Conservation (phyloP, 768 basidiomycete genomes). For the Kwoniella botswanensis region DNA sequence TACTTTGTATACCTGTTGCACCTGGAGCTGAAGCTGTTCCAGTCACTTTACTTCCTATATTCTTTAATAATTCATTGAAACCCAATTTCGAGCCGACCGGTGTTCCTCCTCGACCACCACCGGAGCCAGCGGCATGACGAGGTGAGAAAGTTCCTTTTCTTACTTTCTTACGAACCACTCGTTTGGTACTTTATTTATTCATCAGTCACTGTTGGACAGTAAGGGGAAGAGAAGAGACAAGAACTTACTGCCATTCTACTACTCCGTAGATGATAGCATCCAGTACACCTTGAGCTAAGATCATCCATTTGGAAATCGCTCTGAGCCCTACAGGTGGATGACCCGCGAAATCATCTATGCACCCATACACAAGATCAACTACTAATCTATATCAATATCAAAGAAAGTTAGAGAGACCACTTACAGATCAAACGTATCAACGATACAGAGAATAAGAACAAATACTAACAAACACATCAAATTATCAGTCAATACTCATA, state of each 20-base stretch:
- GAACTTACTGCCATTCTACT: constrained; percentile 58
- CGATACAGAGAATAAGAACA: constrained; percentile 57
- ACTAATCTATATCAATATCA: neutral
- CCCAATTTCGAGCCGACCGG: neutral
- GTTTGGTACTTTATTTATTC: constrained; percentile 42
- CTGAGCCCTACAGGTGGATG: constrained; percentile 41
- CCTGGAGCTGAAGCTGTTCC: neutral
- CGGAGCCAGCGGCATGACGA: neutral
- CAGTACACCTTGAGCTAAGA: constrained; percentile 56
- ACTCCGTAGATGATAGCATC: constrained; percentile 59
- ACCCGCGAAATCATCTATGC: constrained; percentile 45
- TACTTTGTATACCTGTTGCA: neutral
- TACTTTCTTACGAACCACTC: constrained; percentile 50
- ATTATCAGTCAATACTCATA: neutral
- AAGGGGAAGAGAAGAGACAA: neutral
- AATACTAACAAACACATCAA: constrained; percentile 40
- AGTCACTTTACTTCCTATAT: constrained; percentile 11
- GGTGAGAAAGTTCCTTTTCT: constrained; percentile 48
- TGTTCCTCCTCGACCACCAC: neutral
- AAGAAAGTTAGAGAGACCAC: constrained; percentile 5
- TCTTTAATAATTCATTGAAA: constrained; percentile 11
- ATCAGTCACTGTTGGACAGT: no score
- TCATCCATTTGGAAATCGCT: constrained; percentile 58
- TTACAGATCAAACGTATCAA: constrained; percentile 56
- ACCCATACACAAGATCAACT: neutral